A percentile compares a stretch with the other conserved stretches of the same genome.
Evolutionary conservation across 1,139 yeast genomes (phyloP).

Genomic region (Candida pseudoviswanathii): DNA sequence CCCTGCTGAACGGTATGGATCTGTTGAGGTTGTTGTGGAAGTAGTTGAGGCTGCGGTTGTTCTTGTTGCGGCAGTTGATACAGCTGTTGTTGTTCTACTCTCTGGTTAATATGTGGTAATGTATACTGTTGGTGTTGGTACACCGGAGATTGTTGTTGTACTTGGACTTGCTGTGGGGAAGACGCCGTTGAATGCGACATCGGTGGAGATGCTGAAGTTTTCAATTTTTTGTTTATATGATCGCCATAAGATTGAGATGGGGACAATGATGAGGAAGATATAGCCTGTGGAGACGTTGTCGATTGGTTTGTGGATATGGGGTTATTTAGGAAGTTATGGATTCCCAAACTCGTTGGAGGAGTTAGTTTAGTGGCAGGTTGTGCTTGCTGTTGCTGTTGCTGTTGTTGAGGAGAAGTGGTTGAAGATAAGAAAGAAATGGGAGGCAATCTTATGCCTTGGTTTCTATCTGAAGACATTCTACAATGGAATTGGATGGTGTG

Average conservation of each 20-base stretch:
- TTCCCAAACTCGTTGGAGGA: conserved; percentile 8
- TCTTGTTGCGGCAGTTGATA: not conserved
- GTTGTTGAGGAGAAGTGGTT: not conserved
- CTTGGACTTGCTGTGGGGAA: not conserved
- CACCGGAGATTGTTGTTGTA: not conserved
- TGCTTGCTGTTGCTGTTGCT: not conserved
- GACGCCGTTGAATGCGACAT: not conserved
- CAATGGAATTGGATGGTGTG: not conserved
- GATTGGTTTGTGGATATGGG: conserved; percentile 5
- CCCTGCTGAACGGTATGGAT: not conserved
- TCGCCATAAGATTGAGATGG: conserved; percentile 4
- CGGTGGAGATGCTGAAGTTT: conserved; percentile 5
- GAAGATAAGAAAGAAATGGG: conserved; percentile 12
- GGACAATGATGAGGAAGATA: conserved; percentile 2
- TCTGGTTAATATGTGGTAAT: conserved; percentile 2
- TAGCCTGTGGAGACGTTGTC: conserved; percentile 1
- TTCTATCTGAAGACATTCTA: conserved; percentile 8
- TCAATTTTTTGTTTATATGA: conserved; percentile 3
- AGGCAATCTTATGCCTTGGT: conserved; percentile 13
- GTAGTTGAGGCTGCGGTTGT: not conserved
- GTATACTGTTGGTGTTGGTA: not conserved
- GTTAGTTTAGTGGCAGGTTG: conserved; percentile 5
- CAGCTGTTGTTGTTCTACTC: not conserved
- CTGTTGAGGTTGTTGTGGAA: not conserved
- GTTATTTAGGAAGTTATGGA: conserved; percentile 9